Conservation (phyloP, 2,329 filamentous ascomycete species). For the Trematosphaeria pertusa region DNA sequence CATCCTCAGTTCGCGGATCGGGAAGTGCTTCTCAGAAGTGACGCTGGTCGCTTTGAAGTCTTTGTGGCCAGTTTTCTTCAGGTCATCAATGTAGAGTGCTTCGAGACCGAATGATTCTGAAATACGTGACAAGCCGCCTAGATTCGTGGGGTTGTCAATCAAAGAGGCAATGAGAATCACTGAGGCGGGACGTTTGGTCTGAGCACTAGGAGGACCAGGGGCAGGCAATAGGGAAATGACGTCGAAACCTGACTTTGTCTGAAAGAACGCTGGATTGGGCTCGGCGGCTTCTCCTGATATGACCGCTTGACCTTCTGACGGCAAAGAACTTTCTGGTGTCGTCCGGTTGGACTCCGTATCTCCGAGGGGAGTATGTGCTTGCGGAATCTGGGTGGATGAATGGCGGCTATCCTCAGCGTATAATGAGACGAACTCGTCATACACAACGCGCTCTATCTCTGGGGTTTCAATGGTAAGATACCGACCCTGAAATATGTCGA, state of each 20-base stretch:
- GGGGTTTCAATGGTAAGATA: slow-evolving; percentile 54
- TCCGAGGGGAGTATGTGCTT: slow-evolving; percentile 43
- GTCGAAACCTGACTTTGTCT: slow-evolving; percentile 60
- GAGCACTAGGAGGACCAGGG: slow-evolving; percentile 22
- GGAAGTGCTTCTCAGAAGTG: slow-evolving; percentile 57
- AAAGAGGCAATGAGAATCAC: slow-evolving; percentile 59
- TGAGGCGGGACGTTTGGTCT: slow-evolving; percentile 34
- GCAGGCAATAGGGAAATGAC: slow-evolving; percentile 35
- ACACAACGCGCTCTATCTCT: slow-evolving; percentile 45
- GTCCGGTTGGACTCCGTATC: not conserved
- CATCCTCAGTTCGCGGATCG: slow-evolving; percentile 50
- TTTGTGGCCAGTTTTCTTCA: slow-evolving; percentile 50
- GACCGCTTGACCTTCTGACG: not conserved
- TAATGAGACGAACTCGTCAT: slow-evolving; percentile 51
- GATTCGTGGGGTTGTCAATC: slow-evolving; percentile 58
- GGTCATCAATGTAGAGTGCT: slow-evolving; percentile 53
- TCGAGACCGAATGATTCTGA: slow-evolving; percentile 60
- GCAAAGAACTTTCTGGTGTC: not conserved
- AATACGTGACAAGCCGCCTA: slow-evolving; percentile 59
- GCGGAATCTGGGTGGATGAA: slow-evolving; percentile 15
- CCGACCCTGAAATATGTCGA: slow-evolving; percentile 54
- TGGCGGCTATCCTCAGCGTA: slow-evolving; percentile 31
- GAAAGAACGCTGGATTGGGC: slow-evolving; percentile 46
- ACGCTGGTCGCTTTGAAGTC: slow-evolving; percentile 60
- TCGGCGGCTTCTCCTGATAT: too few relatives aligned